Base-by-base conservation (phyloP, 2,329 filamentous ascomycete species). In the Monilinia aucupariae region DNA sequence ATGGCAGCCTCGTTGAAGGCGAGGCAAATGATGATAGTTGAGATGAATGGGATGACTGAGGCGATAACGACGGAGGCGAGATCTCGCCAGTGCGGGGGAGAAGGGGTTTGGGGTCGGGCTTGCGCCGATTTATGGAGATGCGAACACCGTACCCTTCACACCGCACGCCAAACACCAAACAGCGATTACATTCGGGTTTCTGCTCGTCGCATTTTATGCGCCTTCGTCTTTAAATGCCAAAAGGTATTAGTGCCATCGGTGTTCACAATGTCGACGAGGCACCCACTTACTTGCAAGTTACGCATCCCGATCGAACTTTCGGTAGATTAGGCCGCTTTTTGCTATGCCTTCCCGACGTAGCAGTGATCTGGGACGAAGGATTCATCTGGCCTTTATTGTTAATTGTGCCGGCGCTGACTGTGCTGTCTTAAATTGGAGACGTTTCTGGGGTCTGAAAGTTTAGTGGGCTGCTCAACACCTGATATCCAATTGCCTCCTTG, bases 271-370 rank as follows among this genome's bases (percentile, higher is more conserved):
- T 43, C 20, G 41, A 41, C 39, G 47, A 59, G 41, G 34, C 41
- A 59, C 43, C 41, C 30, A 58, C 61, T 63, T 59, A 63, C 61
- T 63, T 63, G 61, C 61, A 63, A 52, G 61, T 63, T 43, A 59
- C n/a, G 39, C 61, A 63, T 17, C 61, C 61, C 8, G 53, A 59
- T 5, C 61, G 53, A 34, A 59, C 61, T 30, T 63, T 63, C 25
- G 60, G 60, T 32, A 56, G 39, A 15, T 53, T 47, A 25, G 52
- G 49, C 30, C 60, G 50, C 20, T 62, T 56, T 51, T 56, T 58
- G 13, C 34, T 32, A 15, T 62, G 25, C 32, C 60, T 22, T 49
- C 41, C 51, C 15, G 58, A 60, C 5, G 25, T 41, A 17, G 32
- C 34, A 5, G 49, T 41, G 3, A 53, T 32, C 13, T 52, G 54